These are phyloP conservation scores for Saksenaea oblongispora DNA, from an alignment of 371 early-diverging fungal species.

Conservation along the genomic window DNA sequence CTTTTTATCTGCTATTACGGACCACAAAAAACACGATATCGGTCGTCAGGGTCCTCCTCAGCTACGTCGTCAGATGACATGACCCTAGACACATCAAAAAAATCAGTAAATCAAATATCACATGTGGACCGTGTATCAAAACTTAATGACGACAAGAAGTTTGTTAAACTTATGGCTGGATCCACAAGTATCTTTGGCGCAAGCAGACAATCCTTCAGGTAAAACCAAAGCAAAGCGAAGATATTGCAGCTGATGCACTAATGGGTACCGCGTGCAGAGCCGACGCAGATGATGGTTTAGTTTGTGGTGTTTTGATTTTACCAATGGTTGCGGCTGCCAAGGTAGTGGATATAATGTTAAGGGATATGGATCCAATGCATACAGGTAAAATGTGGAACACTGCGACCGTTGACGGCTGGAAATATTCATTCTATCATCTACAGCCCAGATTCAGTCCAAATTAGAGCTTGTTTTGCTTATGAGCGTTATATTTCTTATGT, in stretches of 20 bases:
- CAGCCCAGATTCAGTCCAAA: slow-evolving; percentile 28
- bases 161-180: background rate
- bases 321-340: slow-evolving; percentile 48
- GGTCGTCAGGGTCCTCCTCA: slow-evolving; percentile 5
- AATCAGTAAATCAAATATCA: background rate
- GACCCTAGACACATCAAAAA: background rate
- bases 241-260: background rate
- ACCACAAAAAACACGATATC: background rate
- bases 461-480: slow-evolving; percentile 39
- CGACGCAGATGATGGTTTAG: slow-evolving; percentile 48
- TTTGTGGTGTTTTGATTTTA: slow-evolving; percentile 40
- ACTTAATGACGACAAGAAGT: background rate
- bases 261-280: slow-evolving; percentile 15
- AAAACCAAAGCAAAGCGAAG: background rate
- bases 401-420: background rate
- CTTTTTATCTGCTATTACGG: background rate
- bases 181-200: slow-evolving; percentile 21
- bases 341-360: slow-evolving; percentile 22
- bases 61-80: slow-evolving; percentile 31
- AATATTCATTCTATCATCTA: background rate
- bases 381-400: slow-evolving; percentile 22
- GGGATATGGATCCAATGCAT: slow-evolving; percentile 13
- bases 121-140: background rate
- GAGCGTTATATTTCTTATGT: slow-evolving; percentile 27
- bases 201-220: slow-evolving; percentile 19